Evolutionary conservation across 164 flowering plant genomes (phyloP), one percentile per base, ranked within the genome.

Genomic region (Vitis cinerea): DNA sequence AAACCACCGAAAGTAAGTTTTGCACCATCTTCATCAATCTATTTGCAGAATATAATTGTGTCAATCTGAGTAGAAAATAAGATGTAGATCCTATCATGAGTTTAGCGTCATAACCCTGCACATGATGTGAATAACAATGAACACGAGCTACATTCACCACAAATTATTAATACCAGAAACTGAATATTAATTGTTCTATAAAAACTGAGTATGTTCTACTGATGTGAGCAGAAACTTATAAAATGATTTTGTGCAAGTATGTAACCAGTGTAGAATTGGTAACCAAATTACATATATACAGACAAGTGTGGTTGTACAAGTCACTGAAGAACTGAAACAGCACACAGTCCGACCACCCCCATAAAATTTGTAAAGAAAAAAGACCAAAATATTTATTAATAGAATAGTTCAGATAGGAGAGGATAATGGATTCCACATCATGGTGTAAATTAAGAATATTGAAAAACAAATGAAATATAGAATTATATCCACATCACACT

Each of bases 41-140:
- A 58, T 68, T 73, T 13, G 71, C 50, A 63, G 66, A 51, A 67
- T 73, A 67, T 56, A 76, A 62, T 47, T 63, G 77, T 61, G 64
- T 67, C 71, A 85, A 51, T 75, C 84, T 80, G 75, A 78, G 71
- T 14, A 84, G 19, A 66, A 75, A 60, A 82, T 77, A 86, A n/a
- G 79, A 77, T 61, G 84, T 50, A 19, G 76, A 76, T 65, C 77
- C 80, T 51, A 82, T 65, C 72, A 77, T 57, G 37, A 82, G 29
- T 68, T 64, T 75, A 64, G 71, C 68, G 64, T 50, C 74, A 59
- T 10, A 58, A 61, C 49, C 93, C 94, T 88, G 93, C 83, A 85
- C 52, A 76, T 57, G 59, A 30, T 74, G 72, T 52, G 31, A 62
- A 62, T 58, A 37, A 29, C 48, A 69, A 6, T 12, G 63, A 78